Evolutionary conservation across 176 grass and related monocot genomes (phyloP), one percentile per base, ranked within the genome.

Genomic region (Ampelocalamus luodianensis): DNA sequence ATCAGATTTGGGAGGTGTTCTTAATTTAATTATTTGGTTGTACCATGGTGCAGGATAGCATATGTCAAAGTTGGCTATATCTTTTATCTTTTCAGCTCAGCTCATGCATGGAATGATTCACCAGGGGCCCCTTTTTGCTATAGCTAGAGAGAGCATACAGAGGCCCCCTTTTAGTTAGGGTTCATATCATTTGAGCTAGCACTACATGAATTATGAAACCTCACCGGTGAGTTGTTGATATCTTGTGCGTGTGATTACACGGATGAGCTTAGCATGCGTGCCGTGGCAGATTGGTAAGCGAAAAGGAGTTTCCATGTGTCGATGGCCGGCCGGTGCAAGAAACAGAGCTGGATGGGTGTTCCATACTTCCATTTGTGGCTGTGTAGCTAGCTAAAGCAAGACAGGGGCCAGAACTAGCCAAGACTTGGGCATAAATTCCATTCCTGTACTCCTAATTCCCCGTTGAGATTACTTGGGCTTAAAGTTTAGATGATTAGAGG

Each of bases 41-140:
- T 49, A 75, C 66, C 54, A 45, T 29, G 68, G 78, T 50, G 54
- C 71, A 77, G 44, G 44, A 64, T 18, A 43, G 50, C 65, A 81
- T 82, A 82, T 70, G 45, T 70, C 43, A 72, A 72, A 49, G 70
- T 49, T 13, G 70, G 43, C 9, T 29, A 45, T 10, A 53, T 38
- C 71, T 55, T 75, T 71, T 20, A 55, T n/a, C 55, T 58, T 82
- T 77, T 82, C 71, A 81, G 63, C 78, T 62, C 78, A 90, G 44
- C 64, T 43, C 18, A 71, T 81, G 64, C 78, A 46, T 71, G 58
- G 40, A 49, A 82, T 82, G 78, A 85, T 77, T 90, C 82, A 45
- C 39, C 76, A 32, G 54, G 71, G 40, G 4, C 3, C 24, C 49
- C 55, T 78, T 71, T 75, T 45, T 6, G 48, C 62, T 62, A 48